phyloP scores from a whole-genome alignment of 2,329 filamentous ascomycete genomes.

The Epichloe amarillans region DNA sequence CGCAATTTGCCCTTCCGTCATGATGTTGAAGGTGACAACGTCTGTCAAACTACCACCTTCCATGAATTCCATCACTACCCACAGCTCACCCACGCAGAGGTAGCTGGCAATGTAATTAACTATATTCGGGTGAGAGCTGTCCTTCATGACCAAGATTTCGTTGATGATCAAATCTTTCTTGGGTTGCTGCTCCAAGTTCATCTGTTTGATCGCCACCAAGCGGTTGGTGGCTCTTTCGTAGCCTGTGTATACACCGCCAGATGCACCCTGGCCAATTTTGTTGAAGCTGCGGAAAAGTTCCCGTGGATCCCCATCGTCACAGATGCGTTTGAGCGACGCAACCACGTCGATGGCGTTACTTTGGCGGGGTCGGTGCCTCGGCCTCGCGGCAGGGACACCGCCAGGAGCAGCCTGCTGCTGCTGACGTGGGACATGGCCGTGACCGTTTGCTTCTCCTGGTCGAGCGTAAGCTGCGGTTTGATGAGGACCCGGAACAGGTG shows the following conservation, averaged over 20 bases:
- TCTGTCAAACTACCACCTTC: slow-evolving; percentile 95
- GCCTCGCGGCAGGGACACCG: slow-evolving; percentile 43
- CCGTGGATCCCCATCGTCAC: slow-evolving; percentile 77
- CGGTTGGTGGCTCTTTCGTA: slow-evolving; percentile 74
- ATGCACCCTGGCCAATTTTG: slow-evolving; percentile 96
- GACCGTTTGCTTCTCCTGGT: slow-evolving; percentile 18
- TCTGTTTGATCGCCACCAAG: slow-evolving; percentile 96
- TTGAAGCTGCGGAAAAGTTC: slow-evolving; percentile 75
- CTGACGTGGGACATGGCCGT: slow-evolving; percentile 21
- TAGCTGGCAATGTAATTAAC: slow-evolving; percentile 99
- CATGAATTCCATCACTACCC: slow-evolving; percentile 99
- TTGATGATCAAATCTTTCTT: slow-evolving; percentile 99
- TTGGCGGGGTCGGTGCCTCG: slow-evolving; percentile 65
- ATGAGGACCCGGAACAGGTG: slow-evolving; percentile 11
- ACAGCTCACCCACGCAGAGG: slow-evolving; percentile 76
- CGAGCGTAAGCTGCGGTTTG: slow-evolving; percentile 16
- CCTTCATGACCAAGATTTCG: slow-evolving; percentile 98
- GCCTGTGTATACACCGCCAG: slow-evolving; percentile 87
- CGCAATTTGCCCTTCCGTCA: slow-evolving; percentile 95
- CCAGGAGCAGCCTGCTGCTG: slow-evolving; percentile 24
- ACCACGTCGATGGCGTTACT: slow-evolving; percentile 75
- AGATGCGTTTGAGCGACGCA: slow-evolving; percentile 73
- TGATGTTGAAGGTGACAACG: slow-evolving; percentile 97
- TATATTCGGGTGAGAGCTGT: slow-evolving; percentile 95
- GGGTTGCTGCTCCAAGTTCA: slow-evolving; percentile 96